Conservation (phyloP, 2,329 filamentous ascomycete species). For the Chaetomium sp. region DNA sequence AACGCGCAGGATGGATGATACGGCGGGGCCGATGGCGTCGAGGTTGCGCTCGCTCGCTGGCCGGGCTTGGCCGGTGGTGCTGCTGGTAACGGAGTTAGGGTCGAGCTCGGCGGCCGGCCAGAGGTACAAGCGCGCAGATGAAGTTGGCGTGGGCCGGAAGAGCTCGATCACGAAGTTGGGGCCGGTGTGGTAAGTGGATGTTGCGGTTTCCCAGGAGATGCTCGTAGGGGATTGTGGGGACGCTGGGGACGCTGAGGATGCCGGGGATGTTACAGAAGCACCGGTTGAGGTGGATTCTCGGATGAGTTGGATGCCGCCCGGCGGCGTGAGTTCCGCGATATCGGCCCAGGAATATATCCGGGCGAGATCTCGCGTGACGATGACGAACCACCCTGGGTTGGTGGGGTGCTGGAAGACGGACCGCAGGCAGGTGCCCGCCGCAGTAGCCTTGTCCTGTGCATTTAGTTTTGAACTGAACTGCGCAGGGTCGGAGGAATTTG, state of each 20-base stretch:
- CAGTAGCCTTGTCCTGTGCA: not conserved
- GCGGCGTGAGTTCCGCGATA: slow-evolving; percentile 9
- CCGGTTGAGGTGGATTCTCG: not conserved
- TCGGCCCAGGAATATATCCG: slow-evolving; percentile 16
- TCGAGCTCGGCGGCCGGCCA: too few relatives aligned
- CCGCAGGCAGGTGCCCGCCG: not conserved
- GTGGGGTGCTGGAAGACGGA: slow-evolving; percentile 14
- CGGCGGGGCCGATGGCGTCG: too few relatives aligned
- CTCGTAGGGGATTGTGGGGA: not conserved
- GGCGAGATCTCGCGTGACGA: not conserved
- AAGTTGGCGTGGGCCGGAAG: not conserved
- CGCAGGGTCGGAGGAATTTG: not conserved
- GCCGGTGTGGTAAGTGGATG: slow-evolving; percentile 1
- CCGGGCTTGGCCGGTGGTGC: too few relatives aligned
- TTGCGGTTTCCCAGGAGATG: not conserved
- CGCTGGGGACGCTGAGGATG: not conserved
- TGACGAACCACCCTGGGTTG: slow-evolving; percentile 12
- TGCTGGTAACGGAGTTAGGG: too few relatives aligned
- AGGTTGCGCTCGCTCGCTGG: too few relatives aligned
- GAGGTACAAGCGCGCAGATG: too few relatives aligned
- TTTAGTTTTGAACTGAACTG: too few relatives aligned
- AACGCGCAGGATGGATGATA: too few relatives aligned
- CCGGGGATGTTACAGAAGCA: too few relatives aligned
- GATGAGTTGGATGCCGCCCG: slow-evolving; percentile 8
- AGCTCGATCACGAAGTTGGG: slow-evolving; percentile 11